Conservation (phyloP, 495 filamentous ascomycete species). For the Penicillium verhagenii region DNA sequence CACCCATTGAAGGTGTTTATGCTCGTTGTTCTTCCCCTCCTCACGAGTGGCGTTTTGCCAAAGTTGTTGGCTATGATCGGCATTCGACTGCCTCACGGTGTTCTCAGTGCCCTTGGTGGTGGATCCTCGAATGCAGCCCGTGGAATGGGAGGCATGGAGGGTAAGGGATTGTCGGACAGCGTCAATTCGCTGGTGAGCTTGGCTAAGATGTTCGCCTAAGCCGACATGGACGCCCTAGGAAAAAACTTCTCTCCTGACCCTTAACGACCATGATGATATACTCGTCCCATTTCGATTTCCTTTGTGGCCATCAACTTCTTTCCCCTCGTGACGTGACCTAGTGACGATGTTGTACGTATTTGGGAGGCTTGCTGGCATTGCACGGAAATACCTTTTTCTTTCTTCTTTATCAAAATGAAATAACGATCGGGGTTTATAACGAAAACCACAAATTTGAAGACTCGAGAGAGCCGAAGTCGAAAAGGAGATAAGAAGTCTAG, state of each 20-base stretch:
- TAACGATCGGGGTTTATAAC: no score
- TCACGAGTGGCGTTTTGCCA: slow-evolving; percentile 75
- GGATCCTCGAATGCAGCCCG: slow-evolving; percentile 36
- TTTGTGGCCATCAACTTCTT: not conserved
- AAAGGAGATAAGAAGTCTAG: not conserved
- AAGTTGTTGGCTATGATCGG: slow-evolving; percentile 73
- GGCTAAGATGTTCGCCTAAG: slow-evolving; percentile 63
- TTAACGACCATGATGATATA: slow-evolving; percentile 24
- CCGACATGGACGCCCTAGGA: not conserved
- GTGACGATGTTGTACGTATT: not conserved
- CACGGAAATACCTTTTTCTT: not conserved
- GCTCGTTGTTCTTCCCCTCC: slow-evolving; percentile 78
- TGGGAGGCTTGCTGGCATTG: slow-evolving; percentile 19
- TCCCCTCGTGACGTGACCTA: slow-evolving; percentile 1
- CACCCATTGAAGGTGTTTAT: slow-evolving; percentile 83
- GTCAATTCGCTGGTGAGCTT: slow-evolving; percentile 54
- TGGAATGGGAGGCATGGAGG: slow-evolving; percentile 26
- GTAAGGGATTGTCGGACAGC: slow-evolving; percentile 39
- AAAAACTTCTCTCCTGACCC: not conserved
- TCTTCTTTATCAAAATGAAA: not conserved
- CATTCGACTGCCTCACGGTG: slow-evolving; percentile 61
- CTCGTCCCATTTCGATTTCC: not conserved
- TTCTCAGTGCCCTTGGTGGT: slow-evolving; percentile 56
- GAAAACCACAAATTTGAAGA: not conserved
- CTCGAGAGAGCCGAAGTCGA: slow-evolving; percentile 1